Base-by-base conservation (phyloP, 345 rosid species). In the Syzygium aqueum region DNA sequence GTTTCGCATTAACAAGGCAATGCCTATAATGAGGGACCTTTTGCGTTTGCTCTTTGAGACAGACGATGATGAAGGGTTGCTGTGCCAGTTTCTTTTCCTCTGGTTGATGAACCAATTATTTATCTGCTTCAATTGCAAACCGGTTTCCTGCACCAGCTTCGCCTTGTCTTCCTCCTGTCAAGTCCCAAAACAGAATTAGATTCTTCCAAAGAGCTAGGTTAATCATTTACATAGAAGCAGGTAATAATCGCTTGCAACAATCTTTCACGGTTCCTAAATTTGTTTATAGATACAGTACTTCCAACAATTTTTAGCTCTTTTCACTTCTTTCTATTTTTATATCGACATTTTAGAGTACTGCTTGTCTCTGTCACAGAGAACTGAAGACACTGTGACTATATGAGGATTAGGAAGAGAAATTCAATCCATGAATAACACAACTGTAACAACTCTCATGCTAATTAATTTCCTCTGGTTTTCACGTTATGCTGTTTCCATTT, bases 91-190 rank as follows among this genome's bases (percentile, higher is more conserved):
- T 89, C 99, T 93, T 93, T 98, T 98, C 91, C 99, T 94, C 87
- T 98, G 99, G 89, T 97, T 97, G 88, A 97, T 97, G 89, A 97
- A 97, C 99, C 99, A 97, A 87, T 97, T 97, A 89, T 97, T 95
- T 88, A 98, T 96, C 94, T 98, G 99, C 89, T 98, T 98, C 89
- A 98, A 88, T 86, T 98, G 99, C 92, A 98, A 88, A 43, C 99
- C 99, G 12, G 99, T 98, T 90, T 98, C 99, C 85, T 96, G 97
- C 67, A 98, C 99, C 92, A 98, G 85, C 86, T 95, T 95, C n/a
- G 91, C 95, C 95, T 98, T 98, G 86, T 98, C 99, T 92, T 98
- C 99, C 93, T 98, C 99, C 99, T 98, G 92, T 84, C 84, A 89
- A 87, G 6, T 80, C 25, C 51, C 85, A 19, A 19, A 73, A 73